Base-by-base conservation (phyloP, 371 early-diverging fungal genomes). In the Blakeslea trispora region DNA sequence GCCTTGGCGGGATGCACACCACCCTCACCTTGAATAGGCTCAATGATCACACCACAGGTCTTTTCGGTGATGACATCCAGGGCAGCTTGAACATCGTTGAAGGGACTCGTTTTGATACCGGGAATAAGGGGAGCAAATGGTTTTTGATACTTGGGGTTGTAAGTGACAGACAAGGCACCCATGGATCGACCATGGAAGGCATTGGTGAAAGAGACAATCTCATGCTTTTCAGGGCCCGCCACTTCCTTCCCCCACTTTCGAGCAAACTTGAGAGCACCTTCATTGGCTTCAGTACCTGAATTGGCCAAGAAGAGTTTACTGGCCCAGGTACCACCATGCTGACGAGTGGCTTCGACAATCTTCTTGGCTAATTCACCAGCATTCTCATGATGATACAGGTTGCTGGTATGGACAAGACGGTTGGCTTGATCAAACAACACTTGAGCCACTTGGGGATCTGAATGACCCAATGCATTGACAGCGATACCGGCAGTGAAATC, bases 11-110 rank as follows among this genome's bases (percentile, higher is more conserved):
- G 61, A 59, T 83, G 81, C 50, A 97, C 79, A 54, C 98, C 97
- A 50, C 96, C 98, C 69, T 98, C 97, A 35, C 98, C 98, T 70
- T 97, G 97, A 55, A 98, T 81, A 3, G 96, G 96, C 76, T 98
- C 97, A 14, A 97, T 83, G 57, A 98, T 93, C 3, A 98, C 96
- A 34, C 86, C 96, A 64, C 94, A 93, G 0, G 90, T 91, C 35
- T 86, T 83, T 39, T 93, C 90, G 9, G 75, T 82, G 28, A 92
- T 84, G 37, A 72, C 66, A 6, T 74, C 60, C 19, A 81, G 60
- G 1, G 88, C 80, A 17, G 81, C 78, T 3, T 68, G 70, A 1
- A 85, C 64, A 65, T 92, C 85, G 67, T 96, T 95, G 71, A 68
- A 93, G 21, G 82, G 82, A 2, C 74, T 79, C 42, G 81, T 75